Conservation (phyloP, 1,284 basidiomycete genomes). For the Chiua sp. region DNA sequence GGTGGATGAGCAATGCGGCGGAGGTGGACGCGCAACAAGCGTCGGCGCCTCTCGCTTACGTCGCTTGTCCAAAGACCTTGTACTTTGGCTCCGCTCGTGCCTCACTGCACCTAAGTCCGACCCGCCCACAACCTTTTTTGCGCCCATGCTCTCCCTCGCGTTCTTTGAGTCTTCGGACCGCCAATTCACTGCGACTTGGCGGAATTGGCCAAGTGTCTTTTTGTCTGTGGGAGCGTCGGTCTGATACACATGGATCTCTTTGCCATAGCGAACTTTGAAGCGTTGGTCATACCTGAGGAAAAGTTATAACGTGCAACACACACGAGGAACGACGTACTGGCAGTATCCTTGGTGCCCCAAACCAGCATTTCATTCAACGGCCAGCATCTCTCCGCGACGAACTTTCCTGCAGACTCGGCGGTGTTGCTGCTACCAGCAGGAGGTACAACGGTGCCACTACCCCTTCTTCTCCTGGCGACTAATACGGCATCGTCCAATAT, state of each 20-base stretch:
- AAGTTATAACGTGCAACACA: constrained; percentile 4
- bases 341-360: constrained; percentile 93
- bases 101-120: too few relatives aligned
- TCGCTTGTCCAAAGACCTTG: too few relatives aligned
- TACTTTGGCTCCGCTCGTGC: too few relatives aligned
- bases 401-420: constrained; percentile 56
- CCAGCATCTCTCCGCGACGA: constrained; percentile 95
- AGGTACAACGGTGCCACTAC: constrained; percentile 49
- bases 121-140: constrained; percentile 75
- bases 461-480: constrained; percentile 73
- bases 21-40: too few relatives aligned
- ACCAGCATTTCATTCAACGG: constrained; percentile 92
- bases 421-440: constrained; percentile 30
- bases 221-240: constrained; percentile 87
- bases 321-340: constrained; percentile 57
- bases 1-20: too few relatives aligned
- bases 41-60: too few relatives aligned
- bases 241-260: constrained; percentile 94
- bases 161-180: constrained; percentile 88
- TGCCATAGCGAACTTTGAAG: constrained; percentile 94
- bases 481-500: constrained; percentile 92
- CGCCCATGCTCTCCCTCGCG: constrained; percentile 91
- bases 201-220: constrained; percentile 84
- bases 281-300: constrained; percentile 83
- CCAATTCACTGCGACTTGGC: constrained; percentile 90